Evolutionary conservation across 768 basidiomycete genomes (phyloP), one percentile per base, ranked within the genome.

Genomic region (Trametes cinnabarina): DNA sequence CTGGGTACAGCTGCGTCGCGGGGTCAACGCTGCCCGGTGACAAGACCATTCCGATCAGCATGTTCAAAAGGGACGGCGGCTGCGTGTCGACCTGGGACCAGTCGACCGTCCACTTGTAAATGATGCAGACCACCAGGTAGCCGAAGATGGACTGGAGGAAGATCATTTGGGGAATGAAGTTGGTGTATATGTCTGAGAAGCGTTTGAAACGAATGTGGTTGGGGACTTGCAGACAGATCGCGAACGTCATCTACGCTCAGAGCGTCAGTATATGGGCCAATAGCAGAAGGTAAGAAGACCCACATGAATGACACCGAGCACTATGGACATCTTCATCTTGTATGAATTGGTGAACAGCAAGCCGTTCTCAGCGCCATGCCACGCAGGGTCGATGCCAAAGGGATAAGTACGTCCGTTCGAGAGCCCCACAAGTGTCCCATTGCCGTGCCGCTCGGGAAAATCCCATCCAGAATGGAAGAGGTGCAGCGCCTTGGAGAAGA

Each of bases 281-380:
- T n/a, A 35, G 42, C 40, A 22, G 32, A 60, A 28, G n/a, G 32
- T 30, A 35, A 46, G 44, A 17, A 47, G 49, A 75, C 86, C 65
- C 76, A 98, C 96, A 72, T 99, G 96, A 58, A 90, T 90, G 63
- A 99, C 95, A 71, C 97, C 97, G 51, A 99, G 74, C 34, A 98
- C 84, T 68, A 99, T 87, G 20, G 93, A 91, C 93, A 98, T 94
- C 78, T 99, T 98, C 97, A 99, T 99, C 86, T 98, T 99, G 79
- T 96, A 96, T 37, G 95, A 98, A 74, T 99, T 99, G 51, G 89
- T 90, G 74, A 98, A 99, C 41, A 97, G 86, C 57, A 99, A 80
- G 2, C 79, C 79, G 68, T 99, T 99, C 63, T 92, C 91, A 5
- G 95, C 82, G 19, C 87, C 92, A 69, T 97, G 94, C 97, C 97